Evolutionary conservation across 352 stramenopile genomes (phyloP), one percentile per base, ranked within the genome.

Genomic region (Pythium inflatum): DNA sequence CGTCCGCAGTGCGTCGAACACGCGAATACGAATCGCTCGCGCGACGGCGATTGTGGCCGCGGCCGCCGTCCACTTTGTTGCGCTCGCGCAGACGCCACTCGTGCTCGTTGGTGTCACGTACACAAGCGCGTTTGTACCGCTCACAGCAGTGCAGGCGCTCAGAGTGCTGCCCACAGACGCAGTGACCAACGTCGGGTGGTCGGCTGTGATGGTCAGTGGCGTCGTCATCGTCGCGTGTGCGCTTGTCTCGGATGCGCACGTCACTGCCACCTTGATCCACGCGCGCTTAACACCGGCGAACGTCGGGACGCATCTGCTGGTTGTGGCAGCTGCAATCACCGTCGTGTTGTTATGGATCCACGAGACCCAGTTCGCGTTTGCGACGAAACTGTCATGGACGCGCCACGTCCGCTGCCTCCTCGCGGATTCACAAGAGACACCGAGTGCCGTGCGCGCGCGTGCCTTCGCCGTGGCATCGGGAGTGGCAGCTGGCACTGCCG

Each of bases 391-490:
- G 16, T 57, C 65, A 11, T 66, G 56, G 65, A 41, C 36, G 14
- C 36, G 56, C 20, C 11, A 30, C 28, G n/a, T 65, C 18, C 28
- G 62, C 4, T 49, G 40, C 46, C 38, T 56, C 5, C 46, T 56
- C 7, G 14, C 51, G 9, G 53, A 65, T 18, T 59, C 56, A 31
- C 30, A 61, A 7, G 57, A 68, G n/a, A 40, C 20, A 9, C 22
- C 27, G 12, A 64, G 43, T 27, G 22, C 22, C 16, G 24, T 56
- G 11, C 68, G 65, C 3, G 72, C 75, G 1, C 25, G 58, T n/a
- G 65, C 69, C 4, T 83, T 77, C 46, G 74, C 74, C 16, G 18
- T 62, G 7, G 49, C 82, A 8, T 70, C 79, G 5, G 79, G 60
- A 12, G 28, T 74, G 8, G 74, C 74, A 7, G 65, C 60, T 5